Evolutionary conservation across 202 grass and related monocot genomes (phyloP), one percentile per base, ranked within the genome.

Genomic region (Zoysia matrella): DNA sequence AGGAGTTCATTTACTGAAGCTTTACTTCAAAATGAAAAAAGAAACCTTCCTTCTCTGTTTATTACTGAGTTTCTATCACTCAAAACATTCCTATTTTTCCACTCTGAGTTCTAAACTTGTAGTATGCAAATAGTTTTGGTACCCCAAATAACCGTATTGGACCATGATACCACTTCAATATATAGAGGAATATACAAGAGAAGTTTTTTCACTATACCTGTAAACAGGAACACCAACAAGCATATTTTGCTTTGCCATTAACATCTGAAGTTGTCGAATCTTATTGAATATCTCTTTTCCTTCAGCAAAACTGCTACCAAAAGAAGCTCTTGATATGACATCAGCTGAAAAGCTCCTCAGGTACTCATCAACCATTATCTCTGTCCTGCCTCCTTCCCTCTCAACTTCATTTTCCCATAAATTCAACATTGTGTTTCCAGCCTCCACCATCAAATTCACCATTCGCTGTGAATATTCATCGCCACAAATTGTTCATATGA

Each of bases 331-430:
- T 18, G 88, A 90, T 82, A 94, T 80, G 16, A 91, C 88, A 86
- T 90, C 88, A 77, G 91, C 88, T 71, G 91, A 94, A 74, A 94
- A 82, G 47, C 71, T 90, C 61, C 88, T 88, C 80, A 94, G 71
- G 70, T 78, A 85, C 16, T 82, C 91, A 82, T 94, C 86, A 30
- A 94, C 80, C 67, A 94, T 62, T 10, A 94, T 82, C 66, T 94
- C 91, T 47, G 57, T 78, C 49, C 62, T 81, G 36, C 86, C 86
- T 58, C 83, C 88, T 52, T 44, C 56, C 16, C 65, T 62, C 11
- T 69, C 86, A 54, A 91, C 1, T 47, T 77, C 15, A 36, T 53
- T 82, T 16, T 83, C 84, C 92, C 92, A 92, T 49, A 74, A 89
- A 60, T 16, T 76, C 60, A 92, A 69, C 82, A 89, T 87, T 30